Base-by-base conservation (phyloP, 164 flowering plant genomes). In the Berberis vulgaris region DNA sequence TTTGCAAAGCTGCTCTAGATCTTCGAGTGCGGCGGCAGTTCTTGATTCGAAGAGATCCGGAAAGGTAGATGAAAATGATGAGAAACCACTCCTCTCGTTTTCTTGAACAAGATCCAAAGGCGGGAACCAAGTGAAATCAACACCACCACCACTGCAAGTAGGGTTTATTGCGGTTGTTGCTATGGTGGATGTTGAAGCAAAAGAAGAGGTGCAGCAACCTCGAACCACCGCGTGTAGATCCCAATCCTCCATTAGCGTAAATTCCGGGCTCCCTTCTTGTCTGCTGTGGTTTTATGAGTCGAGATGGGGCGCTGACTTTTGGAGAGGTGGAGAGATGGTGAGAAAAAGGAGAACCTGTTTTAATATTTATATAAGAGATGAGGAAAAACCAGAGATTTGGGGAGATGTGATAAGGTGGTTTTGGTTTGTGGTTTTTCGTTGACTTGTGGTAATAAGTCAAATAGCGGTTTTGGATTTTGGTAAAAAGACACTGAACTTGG, bases 141-240 rank as follows among this genome's bases (percentile, higher is more conserved):
- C 73, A n/a, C 56, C 1, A 40, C 11, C 2, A 13, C 59, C 43
- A 56, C 26, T 0, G 26, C 26, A 26, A 26, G 26, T 38, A 7
- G 41, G 26, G 38, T 1, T 4, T 38, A 42, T 40, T 9, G 57
- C 65, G 26, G 45, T 41, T 6, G 54, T 13, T 4, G 74, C 7
- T 50, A 68, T 13, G 7, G 67, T 3, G 47, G 74, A 5, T 12
- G 72, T 55, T 54, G 71, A 7, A 55, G 67, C 7, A 40, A 8
- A 7, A 57, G 69, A 12, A 71, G 81, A 2, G 62, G 77, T 43
- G 59, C 72, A 43, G 76, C 83, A 94, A 68, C 99, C 81, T 67
- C 96, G 82, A 74, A 94, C 99, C 70, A 94, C 96, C 38, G 99
- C 99, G 43, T 85, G 88, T 12, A 94, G 84, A 78, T 85, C 99